Evolutionary conservation across 2,329 filamentous ascomycete genomes (phyloP).

Genomic region (Cryoendolithus antarcticus): DNA sequence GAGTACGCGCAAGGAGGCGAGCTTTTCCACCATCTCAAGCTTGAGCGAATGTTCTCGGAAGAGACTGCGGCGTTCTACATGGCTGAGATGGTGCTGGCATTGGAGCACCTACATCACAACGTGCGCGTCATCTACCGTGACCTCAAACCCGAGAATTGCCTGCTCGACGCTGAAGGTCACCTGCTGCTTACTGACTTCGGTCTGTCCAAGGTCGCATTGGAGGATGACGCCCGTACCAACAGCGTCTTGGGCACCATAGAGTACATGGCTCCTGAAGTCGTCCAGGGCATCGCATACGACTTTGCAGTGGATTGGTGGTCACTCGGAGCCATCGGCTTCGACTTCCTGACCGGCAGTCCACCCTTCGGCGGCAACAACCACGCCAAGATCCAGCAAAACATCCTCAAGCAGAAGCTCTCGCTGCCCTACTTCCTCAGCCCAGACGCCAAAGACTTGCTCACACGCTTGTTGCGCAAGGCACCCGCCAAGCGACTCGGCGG

Average conservation of each 20-base stretch:
- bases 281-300: conserved; percentile 78
- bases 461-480: conserved; percentile 80
- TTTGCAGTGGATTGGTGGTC: conserved; percentile 99
- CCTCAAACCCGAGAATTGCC: conserved; percentile 93
- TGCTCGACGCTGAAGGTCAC: conserved; percentile 82
- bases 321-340: conserved; percentile 80
- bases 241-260: conserved; percentile 91
- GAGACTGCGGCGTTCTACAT: conserved; percentile 90
- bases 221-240: conserved; percentile 61
- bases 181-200: conserved; percentile 93
- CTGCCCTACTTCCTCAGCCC: conserved; percentile 83
- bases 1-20: conserved; percentile 97
- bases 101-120: conserved; percentile 84
- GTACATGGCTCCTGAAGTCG: conserved; percentile 97
- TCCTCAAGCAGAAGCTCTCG: conserved; percentile 79
- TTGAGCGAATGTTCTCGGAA: conserved; percentile 92
- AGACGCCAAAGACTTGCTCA: conserved; percentile 89
- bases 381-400: conserved; percentile 90
- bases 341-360: conserved; percentile 82
- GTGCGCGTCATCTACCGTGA: conserved; percentile 94
- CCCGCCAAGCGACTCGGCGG: conserved; percentile 82
- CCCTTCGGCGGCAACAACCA: conserved; percentile 87
- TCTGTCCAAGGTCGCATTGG: conserved; percentile 82
- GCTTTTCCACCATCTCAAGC: conserved; percentile 81
- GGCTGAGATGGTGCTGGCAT: conserved; percentile 90